Evolutionary conservation across 2,329 filamentous ascomycete genomes (phyloP), one percentile per base, ranked within the genome.

Genomic region (Rhinocladiella similis): DNA sequence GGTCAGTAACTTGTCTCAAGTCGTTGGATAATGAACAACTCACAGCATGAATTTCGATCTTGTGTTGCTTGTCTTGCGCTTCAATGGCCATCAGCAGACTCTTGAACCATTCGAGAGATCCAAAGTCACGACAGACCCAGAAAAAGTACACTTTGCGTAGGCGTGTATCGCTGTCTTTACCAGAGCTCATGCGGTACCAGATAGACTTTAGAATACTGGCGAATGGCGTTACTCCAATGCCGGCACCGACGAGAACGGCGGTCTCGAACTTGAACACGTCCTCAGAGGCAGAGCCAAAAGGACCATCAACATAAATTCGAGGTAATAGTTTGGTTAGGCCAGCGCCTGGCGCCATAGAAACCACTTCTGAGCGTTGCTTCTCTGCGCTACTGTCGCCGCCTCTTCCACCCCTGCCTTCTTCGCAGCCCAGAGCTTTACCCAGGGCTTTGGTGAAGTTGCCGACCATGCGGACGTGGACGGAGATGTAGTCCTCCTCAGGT

Each of bases 81-180:
- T 94, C 90, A 66, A 95, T 93, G 53, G 90, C 90, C 61, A 91
- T 80, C 14, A 95, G 82, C 58, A 95, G 77, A 22, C 88, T 92
- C 48, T 89, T 83, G 80, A 94, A 94, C 90, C 90, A 95, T 77
- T 94, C 90, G 67, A 94, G 92, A 0, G 88, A 91, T 33, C 87
- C 89, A 68, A 93, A 93, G 73, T 94, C 90, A 72, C 90, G 83
- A 79, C 90, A 93, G 61, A 94, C 86, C 90, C 90, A 94, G 82
- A 94, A 91, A 78, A 94, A 94, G 78, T 94, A 95, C 20, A 95
- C 89, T 73, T 94, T 95, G 68, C 86, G 82, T 42, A 95, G 80
- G 3, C 89, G 81, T 2, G 89, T 92, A 75, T 88, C 88, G 70
- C 62, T 58, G 43, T 90, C 86, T 2, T 88, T 88, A 74, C 90